Evolutionary conservation across 495 filamentous ascomycete genomes (phyloP), one percentile per base, ranked within the genome.

Genomic region (Tetracladium marchalianum): DNA sequence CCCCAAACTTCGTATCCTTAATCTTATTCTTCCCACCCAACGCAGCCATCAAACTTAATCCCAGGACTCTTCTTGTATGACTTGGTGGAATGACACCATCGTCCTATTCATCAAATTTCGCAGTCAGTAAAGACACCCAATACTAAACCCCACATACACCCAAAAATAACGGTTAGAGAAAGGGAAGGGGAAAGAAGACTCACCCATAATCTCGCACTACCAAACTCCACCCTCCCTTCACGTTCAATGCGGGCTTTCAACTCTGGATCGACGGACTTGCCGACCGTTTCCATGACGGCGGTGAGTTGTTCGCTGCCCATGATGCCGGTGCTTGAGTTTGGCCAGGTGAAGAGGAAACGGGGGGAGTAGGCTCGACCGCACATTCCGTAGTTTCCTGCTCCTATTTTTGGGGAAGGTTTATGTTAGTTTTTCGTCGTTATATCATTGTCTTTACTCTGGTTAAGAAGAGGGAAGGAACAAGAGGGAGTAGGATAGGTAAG

Each of bases 281-380:
- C 90, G 0, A 98, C 93, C 2, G 90, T 82, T 66, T 88, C 82
- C 92, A 98, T 98, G 32, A 98, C 92, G 4, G 82, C 75, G 1
- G 81, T 84, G 12, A 98, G 72, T 67, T 98, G 92, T 69, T 96
- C 90, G 15, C 82, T 76, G 33, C 92, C 92, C 92, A 98, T 98
- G 46, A 98, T 92, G 7, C 84, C 86, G 50, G 95, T 90, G 55
- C 84, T 82, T 15, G 92, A 87, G 56, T 93, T 95, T 11, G 92
- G 93, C 92, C 92, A 98, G 79, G 92, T 94, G 80, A 87, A 98
- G 46, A 98, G 66, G 59, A 98, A 83, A 11, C 90, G 70, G 0
- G 92, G 92, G 4, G 77, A 77, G 65, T 96, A 98, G 1, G 92
- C 93, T 36, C 92, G 81, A n/a, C 92, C 92, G 65, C 89, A 81